A percentile compares a stretch with the other conserved stretches of the same genome.
Conservation (phyloP, 768 basidiomycete genomes). For the Peribolospora baueri region DNA sequence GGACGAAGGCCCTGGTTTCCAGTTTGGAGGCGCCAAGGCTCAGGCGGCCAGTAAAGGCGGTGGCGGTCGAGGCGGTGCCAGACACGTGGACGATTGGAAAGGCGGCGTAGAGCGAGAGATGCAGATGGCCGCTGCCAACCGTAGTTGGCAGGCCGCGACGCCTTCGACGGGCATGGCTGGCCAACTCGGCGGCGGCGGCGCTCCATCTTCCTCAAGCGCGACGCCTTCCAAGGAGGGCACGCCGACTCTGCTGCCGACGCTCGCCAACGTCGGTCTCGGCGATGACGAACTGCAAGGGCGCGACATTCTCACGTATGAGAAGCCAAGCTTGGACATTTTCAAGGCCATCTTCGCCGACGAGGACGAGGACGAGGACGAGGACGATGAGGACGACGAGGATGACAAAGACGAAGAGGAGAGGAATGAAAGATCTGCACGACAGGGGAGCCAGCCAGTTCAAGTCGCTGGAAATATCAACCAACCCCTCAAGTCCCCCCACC, state of each 20-base stretch:
- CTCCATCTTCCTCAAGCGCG: too few relatives aligned
- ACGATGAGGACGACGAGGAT: slow-evolving; percentile 16
- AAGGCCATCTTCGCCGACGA: slow-evolving; percentile 94
- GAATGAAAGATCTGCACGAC: neutral
- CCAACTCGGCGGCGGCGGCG: neutral
- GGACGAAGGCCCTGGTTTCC: neutral
- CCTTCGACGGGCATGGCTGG: too few relatives aligned
- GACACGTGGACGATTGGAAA: neutral
- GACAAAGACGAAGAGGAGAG: slow-evolving; percentile 3
- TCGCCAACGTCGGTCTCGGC: slow-evolving; percentile 66
- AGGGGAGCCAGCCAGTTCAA: neutral
- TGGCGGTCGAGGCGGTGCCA: too few relatives aligned
- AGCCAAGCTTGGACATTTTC: slow-evolving; percentile 78
- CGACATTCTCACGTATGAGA: slow-evolving; percentile 66
- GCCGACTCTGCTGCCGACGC: slow-evolving; percentile 11
- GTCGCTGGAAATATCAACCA: neutral
- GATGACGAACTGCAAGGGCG: slow-evolving; percentile 74
- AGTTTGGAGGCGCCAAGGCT: slow-evolving; percentile 1
- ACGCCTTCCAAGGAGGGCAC: too few relatives aligned
- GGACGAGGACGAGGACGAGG: slow-evolving; percentile 40
- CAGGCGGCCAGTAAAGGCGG: too few relatives aligned
- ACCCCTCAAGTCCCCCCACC: neutral
- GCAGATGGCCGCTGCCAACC: too few relatives aligned
- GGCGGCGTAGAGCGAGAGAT: too few relatives aligned
- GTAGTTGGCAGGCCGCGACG: too few relatives aligned